Percentiles rank a stretch among this genome's conserved stretches.
Conservation (phyloP, 441 rosid species). For the Brassica balearica region DNA sequence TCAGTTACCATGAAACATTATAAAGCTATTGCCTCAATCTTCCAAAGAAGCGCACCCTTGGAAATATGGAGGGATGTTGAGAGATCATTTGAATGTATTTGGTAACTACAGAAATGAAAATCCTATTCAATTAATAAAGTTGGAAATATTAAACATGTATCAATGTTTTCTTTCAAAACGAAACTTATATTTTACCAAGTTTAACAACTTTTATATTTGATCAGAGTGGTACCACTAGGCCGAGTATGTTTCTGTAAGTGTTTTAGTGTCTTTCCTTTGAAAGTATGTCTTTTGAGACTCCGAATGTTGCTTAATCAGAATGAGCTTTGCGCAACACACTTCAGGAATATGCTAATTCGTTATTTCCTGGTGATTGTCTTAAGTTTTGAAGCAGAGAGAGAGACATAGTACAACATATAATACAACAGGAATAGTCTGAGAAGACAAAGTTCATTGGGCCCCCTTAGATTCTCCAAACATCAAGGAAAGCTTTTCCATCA, state of each 20-base stretch:
- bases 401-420: too few species aligned
- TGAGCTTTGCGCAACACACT: too few species aligned
- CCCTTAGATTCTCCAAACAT: conserved; percentile 35
- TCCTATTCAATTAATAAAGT: background rate
- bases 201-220: background rate
- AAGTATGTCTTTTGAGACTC: background rate
- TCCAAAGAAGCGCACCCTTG: background rate
- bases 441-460: too few species aligned
- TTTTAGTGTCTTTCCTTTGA: background rate
- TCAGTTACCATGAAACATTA: conserved; percentile 22
- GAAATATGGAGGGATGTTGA: background rate
- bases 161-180: background rate
- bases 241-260: background rate
- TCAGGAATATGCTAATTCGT: too few species aligned
- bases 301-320: background rate
- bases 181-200: background rate
- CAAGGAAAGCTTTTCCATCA: conserved; percentile 40
- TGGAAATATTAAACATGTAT: background rate
- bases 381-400: too few species aligned
- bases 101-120: background rate
- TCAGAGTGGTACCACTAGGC: conserved; percentile 14
- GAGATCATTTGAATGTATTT: background rate
- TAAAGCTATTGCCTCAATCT: conserved; percentile 17
- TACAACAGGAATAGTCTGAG: too few species aligned
- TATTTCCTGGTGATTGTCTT: too few species aligned